Base-by-base conservation (phyloP, 257 asterid species). In the Orobanche coerulescens region DNA sequence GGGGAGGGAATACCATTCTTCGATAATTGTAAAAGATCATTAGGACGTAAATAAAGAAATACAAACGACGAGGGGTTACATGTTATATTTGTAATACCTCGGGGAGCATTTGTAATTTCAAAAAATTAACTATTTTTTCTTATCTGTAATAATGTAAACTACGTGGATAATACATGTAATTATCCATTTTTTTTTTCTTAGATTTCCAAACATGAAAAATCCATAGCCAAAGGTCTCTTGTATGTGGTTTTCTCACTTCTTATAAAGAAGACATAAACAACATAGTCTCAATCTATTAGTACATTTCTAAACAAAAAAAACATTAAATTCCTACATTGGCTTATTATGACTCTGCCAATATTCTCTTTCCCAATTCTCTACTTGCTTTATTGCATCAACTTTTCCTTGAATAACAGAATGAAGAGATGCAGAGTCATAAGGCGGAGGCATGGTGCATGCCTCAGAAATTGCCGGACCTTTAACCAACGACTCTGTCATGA, bases 391-490 rank as follows among this genome's bases (percentile, higher is more conserved):
- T 5, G 84, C 75, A 2, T 31, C 54, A 9, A 75, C 72, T 69
- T 65, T 84, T 8, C 61, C 55, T 16, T 64, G 62, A 33, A 82
- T 65, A 62, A 81, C 63, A 13, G 83, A 74, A 53, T 69, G 86
- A 43, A 81, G 79, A 58, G 82, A 60, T 23, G 81, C 81, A 8
- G 95, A 88, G 42, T 61, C 76, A 51, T 67, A 80, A 11, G 97
- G 93, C 26, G 88, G 94, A 4, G 90, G 85, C 90, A 91, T 75
- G 57, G 71, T 53, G 65, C 96, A 91, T 0, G 96, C 88, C 16
- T 71, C 43, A 0, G 67, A 49, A 30, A 43, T 18, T 1, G 75
- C 36, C 20, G 95, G 92, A 6, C 86, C 78, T 30, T 58, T 68
- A 4, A 75, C 90, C 52, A 82, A 30, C 8, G 96, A 82, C 15